Conservation (phyloP, 1,284 basidiomycete species). For the Erythrobasidium hasegawianum region DNA sequence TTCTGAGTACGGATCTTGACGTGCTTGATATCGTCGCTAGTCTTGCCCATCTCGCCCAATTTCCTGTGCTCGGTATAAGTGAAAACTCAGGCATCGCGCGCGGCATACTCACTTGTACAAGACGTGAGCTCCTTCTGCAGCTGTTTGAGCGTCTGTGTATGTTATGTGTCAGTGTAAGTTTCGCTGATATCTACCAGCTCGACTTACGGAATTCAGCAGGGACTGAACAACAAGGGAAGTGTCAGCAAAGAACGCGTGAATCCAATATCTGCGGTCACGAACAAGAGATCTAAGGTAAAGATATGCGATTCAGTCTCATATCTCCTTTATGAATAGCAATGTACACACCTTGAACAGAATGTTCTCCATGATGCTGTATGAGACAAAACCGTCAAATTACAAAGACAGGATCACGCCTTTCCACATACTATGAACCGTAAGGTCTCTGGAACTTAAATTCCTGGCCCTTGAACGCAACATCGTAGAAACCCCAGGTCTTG, state of each 20-base stretch:
- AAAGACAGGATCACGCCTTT: neutral
- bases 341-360: constrained; percentile 94
- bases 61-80: too few species aligned
- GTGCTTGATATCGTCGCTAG: constrained; percentile 82
- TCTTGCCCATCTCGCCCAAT: constrained; percentile 74
- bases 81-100: too few species aligned
- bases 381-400: neutral
- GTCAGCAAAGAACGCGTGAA: constrained; percentile 2
- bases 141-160: constrained; percentile 62
- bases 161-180: neutral
- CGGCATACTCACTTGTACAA: constrained; percentile 48
- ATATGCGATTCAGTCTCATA: too few species aligned
- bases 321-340: too few species aligned
- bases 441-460: constrained; percentile 86
- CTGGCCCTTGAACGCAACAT: constrained; percentile 90
- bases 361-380: constrained; percentile 92
- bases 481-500: constrained; percentile 95
- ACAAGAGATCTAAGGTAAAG: constrained; percentile 35
- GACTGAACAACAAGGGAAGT: constrained; percentile 55
- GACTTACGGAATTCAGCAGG: constrained; percentile 90
- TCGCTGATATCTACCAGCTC: neutral
- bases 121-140: constrained; percentile 78
- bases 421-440: constrained; percentile 70
- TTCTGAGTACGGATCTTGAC: constrained; percentile 88
- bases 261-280: too few species aligned